Percentiles rank a stretch among this genome's conserved stretches.
These are phyloP conservation scores for Mycena kentingensis DNA, from an alignment of 768 basidiomycete genomes.

Conservation along the genomic window DNA sequence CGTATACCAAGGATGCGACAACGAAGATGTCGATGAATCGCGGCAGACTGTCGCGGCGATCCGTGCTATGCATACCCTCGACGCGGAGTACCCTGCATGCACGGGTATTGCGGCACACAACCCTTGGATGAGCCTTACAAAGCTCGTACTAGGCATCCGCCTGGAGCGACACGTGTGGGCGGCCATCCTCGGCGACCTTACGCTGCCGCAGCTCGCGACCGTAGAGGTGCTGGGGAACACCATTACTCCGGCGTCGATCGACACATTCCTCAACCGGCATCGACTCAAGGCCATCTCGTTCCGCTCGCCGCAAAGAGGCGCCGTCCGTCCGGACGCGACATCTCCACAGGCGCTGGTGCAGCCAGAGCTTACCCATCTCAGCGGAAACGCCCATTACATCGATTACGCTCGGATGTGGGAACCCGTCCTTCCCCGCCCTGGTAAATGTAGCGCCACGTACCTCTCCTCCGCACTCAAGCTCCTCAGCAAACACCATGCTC, in stretches of 20 bases:
- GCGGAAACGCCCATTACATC: not conserved
- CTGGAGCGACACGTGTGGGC: slow-evolving; percentile 10
- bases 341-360: not conserved
- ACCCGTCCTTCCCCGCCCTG: not conserved
- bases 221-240: slow-evolving; percentile 11
- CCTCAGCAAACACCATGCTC: not conserved
- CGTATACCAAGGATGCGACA: slow-evolving; percentile 4
- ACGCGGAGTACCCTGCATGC: not conserved
- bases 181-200: slow-evolving; percentile 8
- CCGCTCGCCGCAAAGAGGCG: not conserved
- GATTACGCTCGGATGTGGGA: not conserved
- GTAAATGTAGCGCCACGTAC: no score
- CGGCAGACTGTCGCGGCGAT: slow-evolving; percentile 10
- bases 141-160: slow-evolving; percentile 10
- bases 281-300: not conserved
- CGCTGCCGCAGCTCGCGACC: slow-evolving; percentile 8
- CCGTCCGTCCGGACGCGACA: not conserved
- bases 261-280: slow-evolving; percentile 14
- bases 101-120: not conserved
- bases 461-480: not conserved
- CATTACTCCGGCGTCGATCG: slow-evolving; percentile 6
- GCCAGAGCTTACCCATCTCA: not conserved
- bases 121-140: slow-evolving; percentile 10
- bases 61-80: slow-evolving; percentile 2
- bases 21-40: slow-evolving; percentile 10